phyloP scores from a whole-genome alignment of 2,329 filamentous ascomycete genomes.

The Pezicula radicicola region DNA sequence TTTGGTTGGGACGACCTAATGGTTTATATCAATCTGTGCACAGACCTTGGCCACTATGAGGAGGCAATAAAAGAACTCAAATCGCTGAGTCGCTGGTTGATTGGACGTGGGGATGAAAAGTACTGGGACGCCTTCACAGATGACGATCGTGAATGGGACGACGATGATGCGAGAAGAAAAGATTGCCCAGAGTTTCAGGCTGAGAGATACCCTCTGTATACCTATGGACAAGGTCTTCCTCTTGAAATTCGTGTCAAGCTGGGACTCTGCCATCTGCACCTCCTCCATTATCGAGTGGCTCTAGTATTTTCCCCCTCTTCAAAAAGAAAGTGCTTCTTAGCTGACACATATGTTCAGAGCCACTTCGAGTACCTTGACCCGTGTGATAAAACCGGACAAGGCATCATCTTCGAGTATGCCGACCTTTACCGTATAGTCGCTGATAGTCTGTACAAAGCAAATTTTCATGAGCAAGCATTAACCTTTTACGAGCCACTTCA shows the following conservation, averaged over 20 bases:
- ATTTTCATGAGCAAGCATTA: constrained; percentile 51
- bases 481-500: constrained; percentile 55
- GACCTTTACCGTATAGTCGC: constrained; percentile 77
- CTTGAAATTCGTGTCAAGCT: constrained; percentile 81
- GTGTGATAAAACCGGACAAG: constrained; percentile 43
- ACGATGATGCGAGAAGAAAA: constrained; percentile 64
- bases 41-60: constrained; percentile 57
- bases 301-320: constrained; percentile 49
- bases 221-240: constrained; percentile 74
- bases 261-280: constrained; percentile 75
- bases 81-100: constrained; percentile 73
- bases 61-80: constrained; percentile 70
- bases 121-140: constrained; percentile 72
- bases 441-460: constrained; percentile 50
- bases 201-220: constrained; percentile 46
- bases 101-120: constrained; percentile 68
- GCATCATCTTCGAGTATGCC: constrained; percentile 61
- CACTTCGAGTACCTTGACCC: constrained; percentile 72
- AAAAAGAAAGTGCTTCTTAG: constrained; percentile 4
- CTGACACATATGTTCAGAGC: constrained; percentile 35
- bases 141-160: constrained; percentile 90
- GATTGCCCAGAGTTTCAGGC: constrained; percentile 59
- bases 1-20: constrained; percentile 75
- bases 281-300: constrained; percentile 69
- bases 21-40: constrained; percentile 79